These are phyloP conservation scores for Bipolaris zeicola DNA, from an alignment of 2,329 filamentous ascomycete species.

Conservation along the genomic window DNA sequence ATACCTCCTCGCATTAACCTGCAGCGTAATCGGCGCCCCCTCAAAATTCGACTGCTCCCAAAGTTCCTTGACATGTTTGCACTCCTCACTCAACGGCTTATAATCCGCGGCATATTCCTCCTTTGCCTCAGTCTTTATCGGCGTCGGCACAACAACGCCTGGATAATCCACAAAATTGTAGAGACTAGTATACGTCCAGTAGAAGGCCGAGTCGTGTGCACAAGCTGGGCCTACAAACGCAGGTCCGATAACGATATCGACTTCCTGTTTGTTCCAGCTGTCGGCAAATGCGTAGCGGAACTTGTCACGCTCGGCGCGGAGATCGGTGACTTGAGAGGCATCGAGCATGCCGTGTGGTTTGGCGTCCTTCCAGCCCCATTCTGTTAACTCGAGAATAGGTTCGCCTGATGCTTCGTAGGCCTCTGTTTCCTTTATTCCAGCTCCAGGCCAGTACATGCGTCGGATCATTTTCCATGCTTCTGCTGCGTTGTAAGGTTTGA, in stretches of 20 bases:
- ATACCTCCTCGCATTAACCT: slow-evolving; percentile 28
- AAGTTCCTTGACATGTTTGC: slow-evolving; percentile 25
- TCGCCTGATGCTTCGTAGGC: slow-evolving; percentile 50
- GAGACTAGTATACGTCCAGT: slow-evolving; percentile 30
- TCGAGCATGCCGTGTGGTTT: slow-evolving; percentile 14
- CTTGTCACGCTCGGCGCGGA: slow-evolving; percentile 17
- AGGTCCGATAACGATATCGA: slow-evolving; percentile 29
- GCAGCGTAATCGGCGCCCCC: slow-evolving; percentile 29
- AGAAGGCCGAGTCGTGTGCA: slow-evolving; percentile 27
- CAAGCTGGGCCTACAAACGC: slow-evolving; percentile 28
- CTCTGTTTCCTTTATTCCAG: slow-evolving; percentile 40
- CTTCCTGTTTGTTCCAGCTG: slow-evolving; percentile 26
- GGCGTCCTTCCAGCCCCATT: slow-evolving; percentile 26
- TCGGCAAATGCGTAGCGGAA: slow-evolving; percentile 21
- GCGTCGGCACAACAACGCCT: slow-evolving; percentile 26
- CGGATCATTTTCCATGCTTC: slow-evolving; percentile 44
- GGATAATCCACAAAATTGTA: slow-evolving; percentile 32
- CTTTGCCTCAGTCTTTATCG: slow-evolving; percentile 14
- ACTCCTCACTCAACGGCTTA: slow-evolving; percentile 24
- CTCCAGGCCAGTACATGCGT: slow-evolving; percentile 57
- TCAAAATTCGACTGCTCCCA: slow-evolving; percentile 27
- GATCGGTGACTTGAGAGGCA: slow-evolving; percentile 18
- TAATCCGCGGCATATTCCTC: slow-evolving; percentile 24
- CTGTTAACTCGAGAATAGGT: slow-evolving; percentile 53
- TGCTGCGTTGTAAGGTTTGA: slow-evolving; percentile 39